A percentile compares a stretch with the other conserved stretches of the same genome.
phyloP scores from a whole-genome alignment of 768 basidiomycete species.

The Hypholoma fasciculare region DNA sequence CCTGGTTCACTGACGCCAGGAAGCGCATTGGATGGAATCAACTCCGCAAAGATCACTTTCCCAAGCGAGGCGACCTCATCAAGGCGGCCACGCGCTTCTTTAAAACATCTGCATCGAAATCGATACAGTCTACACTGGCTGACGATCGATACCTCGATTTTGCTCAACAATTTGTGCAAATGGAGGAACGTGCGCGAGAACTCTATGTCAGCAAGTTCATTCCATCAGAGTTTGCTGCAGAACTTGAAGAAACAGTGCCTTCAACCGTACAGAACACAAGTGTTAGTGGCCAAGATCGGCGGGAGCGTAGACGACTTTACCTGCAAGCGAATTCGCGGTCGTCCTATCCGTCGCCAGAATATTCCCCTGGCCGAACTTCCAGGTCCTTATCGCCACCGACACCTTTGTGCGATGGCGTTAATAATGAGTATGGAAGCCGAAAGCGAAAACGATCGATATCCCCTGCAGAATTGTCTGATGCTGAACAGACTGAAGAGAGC shows the following conservation, averaged over 20 bases:
- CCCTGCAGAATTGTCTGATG: not conserved
- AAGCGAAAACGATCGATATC: not conserved
- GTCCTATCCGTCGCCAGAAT: constrained; percentile 11
- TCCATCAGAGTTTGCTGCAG: not conserved
- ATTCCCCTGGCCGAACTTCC: not conserved
- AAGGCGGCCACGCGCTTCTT: constrained; percentile 38
- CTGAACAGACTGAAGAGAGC: too few species aligned
- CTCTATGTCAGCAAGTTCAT: not conserved
- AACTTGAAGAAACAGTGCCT: not conserved
- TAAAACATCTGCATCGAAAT: not conserved
- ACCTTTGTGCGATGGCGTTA: not conserved
- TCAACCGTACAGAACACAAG: not conserved
- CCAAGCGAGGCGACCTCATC: constrained; percentile 34
- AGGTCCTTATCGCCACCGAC: constrained; percentile 24
- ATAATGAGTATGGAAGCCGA: not conserved
- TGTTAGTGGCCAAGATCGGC: not conserved
- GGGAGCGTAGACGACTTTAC: too few species aligned
- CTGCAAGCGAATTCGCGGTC: not conserved
- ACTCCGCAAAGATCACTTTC: constrained; percentile 33
- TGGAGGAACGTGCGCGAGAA: not conserved
- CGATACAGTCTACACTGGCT: not conserved
- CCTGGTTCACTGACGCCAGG: constrained; percentile 49
- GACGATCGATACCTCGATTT: not conserved
- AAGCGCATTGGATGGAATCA: constrained; percentile 55
- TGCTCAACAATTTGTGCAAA: not conserved